A percentile compares a stretch with the other conserved stretches of the same genome.
Evolutionary conservation across 2,329 filamentous ascomycete genomes (phyloP).

Genomic region (Monosporascus sp.): DNA sequence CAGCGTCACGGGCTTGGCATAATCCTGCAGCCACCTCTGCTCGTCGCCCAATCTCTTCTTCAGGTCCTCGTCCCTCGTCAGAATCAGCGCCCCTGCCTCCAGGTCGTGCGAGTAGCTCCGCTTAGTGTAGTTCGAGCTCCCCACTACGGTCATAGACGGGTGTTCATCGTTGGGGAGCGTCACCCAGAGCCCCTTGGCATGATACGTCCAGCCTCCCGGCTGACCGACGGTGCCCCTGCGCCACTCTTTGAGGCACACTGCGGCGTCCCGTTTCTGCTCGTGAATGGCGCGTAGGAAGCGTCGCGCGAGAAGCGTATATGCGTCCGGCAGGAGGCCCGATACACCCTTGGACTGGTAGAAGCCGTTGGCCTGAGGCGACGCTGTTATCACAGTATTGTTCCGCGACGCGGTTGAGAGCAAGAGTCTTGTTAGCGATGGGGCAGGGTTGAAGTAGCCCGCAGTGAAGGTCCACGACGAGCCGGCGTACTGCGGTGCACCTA

Average conservation of each 20-base stretch:
- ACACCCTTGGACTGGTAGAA: constrained; percentile 87
- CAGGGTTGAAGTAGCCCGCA: constrained; percentile 97
- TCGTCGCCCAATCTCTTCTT: constrained; percentile 72
- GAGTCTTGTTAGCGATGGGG: constrained; percentile 72
- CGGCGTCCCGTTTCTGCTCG: constrained; percentile 39
- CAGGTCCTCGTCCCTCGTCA: constrained; percentile 70
- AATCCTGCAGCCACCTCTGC: constrained; percentile 70
- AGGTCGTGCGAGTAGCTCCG: constrained; percentile 88
- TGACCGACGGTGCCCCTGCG: constrained; percentile 72
- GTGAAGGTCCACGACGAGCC: constrained; percentile 90
- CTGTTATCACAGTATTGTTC: constrained; percentile 80
- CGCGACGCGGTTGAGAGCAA: constrained; percentile 67
- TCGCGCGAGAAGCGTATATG: constrained; percentile 83
- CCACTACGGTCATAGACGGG: constrained; percentile 76
- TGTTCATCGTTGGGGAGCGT: constrained; percentile 60
- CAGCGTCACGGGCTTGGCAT: constrained; percentile 62
- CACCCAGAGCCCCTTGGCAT: constrained; percentile 94
- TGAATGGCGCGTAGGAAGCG: constrained; percentile 65
- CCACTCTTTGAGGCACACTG: constrained; percentile 82
- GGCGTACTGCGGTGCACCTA: constrained; percentile 58
- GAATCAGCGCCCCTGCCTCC: constrained; percentile 80
- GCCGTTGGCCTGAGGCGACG: constrained; percentile 88
- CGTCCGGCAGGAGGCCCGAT: constrained; percentile 83
- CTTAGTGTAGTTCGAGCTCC: constrained; percentile 94
- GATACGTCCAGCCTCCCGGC: constrained; percentile 90